Percentiles rank a stretch among this genome's conserved stretches.
phyloP scores from a whole-genome alignment of 139 green algal species.

The Coelastrella sp. region DNA sequence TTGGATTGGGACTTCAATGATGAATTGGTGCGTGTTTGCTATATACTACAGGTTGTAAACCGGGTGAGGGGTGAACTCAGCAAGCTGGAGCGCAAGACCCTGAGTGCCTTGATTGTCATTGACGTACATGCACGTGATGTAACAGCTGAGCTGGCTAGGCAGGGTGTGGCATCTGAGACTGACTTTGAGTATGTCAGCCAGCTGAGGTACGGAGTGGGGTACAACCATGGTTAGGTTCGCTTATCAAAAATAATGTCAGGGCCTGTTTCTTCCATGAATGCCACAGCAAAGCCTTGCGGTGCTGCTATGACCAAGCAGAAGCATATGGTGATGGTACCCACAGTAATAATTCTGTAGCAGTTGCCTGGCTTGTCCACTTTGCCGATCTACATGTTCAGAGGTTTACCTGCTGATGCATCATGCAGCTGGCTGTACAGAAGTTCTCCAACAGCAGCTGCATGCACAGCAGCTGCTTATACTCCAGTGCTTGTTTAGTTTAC shows the following conservation, averaged over 20 bases:
- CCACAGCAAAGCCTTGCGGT: background rate
- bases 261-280: background rate
- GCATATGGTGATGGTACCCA: no score
- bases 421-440: no score
- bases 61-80: conserved; percentile 77
- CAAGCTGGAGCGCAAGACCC: conserved; percentile 86
- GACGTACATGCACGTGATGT: conserved; percentile 86
- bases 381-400: no score
- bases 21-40: background rate
- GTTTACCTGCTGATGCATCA: no score
- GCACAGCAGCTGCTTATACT: no score
- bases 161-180: conserved; percentile 59
- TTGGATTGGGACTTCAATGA: no score
- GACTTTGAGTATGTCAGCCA: conserved; percentile 89
- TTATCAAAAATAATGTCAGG: no score
- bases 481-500: no score
- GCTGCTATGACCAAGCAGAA: no score
- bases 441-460: no score
- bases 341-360: no score
- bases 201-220: conserved; percentile 58
- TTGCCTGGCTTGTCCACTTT: no score
- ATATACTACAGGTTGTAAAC: conserved; percentile 62
- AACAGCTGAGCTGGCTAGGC: conserved; percentile 63
- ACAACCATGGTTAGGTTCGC: background rate
- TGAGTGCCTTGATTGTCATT: conserved; percentile 85